Evolutionary conservation across 306 rosid genomes (phyloP).

Genomic region (Vicia villosa): DNA sequence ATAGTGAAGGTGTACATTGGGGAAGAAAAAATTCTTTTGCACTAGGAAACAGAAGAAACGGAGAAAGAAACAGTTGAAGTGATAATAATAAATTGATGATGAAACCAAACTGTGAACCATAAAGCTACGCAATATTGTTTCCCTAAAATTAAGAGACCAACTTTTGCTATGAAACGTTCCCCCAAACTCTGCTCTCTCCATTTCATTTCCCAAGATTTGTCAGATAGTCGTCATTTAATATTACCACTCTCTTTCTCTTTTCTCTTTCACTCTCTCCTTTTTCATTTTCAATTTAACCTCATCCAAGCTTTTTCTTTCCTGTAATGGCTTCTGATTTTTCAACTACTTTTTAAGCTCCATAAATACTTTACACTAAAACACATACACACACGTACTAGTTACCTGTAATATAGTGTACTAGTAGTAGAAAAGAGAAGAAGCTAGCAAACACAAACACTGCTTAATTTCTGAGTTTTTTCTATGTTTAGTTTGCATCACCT

Average conservation of each 20-base stretch:
- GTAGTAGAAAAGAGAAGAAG: neutral
- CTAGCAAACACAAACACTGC: too few relatives aligned
- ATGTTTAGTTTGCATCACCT: too few relatives aligned
- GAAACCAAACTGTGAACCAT: constrained; percentile 34
- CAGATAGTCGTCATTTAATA: constrained; percentile 61
- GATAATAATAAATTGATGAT: constrained; percentile 36
- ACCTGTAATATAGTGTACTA: neutral
- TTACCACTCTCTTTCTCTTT: constrained; percentile 31
- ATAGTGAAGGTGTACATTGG: neutral
- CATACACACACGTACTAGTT: neutral
- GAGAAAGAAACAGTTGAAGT: constrained; percentile 19
- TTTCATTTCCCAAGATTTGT: constrained; percentile 75
- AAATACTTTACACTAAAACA: constrained; percentile 49
- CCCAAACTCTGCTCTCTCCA: constrained; percentile 32
- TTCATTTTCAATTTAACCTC: constrained; percentile 36
- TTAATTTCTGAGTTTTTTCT: too few relatives aligned
- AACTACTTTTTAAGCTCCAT: constrained; percentile 64
- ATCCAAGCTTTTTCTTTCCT: constrained; percentile 43
- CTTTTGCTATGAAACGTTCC: constrained; percentile 37
- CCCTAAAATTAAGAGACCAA: constrained; percentile 7
- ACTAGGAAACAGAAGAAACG: neutral
- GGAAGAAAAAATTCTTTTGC: neutral
- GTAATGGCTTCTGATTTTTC: constrained; percentile 56
- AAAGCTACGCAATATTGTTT: constrained; percentile 23
- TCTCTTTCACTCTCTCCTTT: constrained; percentile 34